Conservation (phyloP, 106 monocot species). For the Iris macrosiphon region DNA sequence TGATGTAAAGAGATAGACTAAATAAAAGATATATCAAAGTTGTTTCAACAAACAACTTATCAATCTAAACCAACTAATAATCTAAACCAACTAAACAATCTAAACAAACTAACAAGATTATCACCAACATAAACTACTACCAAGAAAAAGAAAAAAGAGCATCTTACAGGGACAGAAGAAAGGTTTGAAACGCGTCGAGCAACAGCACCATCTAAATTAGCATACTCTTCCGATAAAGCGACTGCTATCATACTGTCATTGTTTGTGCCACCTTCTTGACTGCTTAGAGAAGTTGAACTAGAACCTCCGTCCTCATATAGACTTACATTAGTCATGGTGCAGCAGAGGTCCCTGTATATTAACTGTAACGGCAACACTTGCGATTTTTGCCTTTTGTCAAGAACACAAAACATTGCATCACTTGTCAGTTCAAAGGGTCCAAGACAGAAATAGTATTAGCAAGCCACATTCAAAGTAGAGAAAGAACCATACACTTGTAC, state of each 20-base stretch:
- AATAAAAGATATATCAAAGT: too few relatives aligned
- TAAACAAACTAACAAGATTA: too few relatives aligned
- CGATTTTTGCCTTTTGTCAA: too few relatives aligned
- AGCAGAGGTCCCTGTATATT: background rate
- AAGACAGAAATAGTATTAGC: too few relatives aligned
- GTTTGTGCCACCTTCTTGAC: conserved; percentile 37
- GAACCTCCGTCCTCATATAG: conserved; percentile 37
- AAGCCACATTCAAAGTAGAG: too few relatives aligned
- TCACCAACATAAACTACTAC: background rate
- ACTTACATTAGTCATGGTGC: conserved; percentile 21
- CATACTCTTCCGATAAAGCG: conserved; percentile 88
- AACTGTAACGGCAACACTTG: background rate
- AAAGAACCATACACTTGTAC: too few relatives aligned
- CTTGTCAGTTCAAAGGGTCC: background rate
- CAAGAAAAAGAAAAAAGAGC: too few relatives aligned
- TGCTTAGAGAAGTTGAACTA: conserved; percentile 40
- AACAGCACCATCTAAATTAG: conserved; percentile 67
- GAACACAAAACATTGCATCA: too few relatives aligned
- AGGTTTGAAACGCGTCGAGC: conserved; percentile 59
- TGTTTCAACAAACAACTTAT: too few relatives aligned
- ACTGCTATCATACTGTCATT: conserved; percentile 90
- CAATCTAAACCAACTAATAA: too few relatives aligned
- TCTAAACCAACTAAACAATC: too few relatives aligned
- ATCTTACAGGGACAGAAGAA: conserved; percentile 75
- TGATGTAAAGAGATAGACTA: too few relatives aligned